Evolutionary conservation across 2,329 filamentous ascomycete species (phyloP), one percentile per base, ranked within the genome.

Genomic region (Fusarium sp.): DNA sequence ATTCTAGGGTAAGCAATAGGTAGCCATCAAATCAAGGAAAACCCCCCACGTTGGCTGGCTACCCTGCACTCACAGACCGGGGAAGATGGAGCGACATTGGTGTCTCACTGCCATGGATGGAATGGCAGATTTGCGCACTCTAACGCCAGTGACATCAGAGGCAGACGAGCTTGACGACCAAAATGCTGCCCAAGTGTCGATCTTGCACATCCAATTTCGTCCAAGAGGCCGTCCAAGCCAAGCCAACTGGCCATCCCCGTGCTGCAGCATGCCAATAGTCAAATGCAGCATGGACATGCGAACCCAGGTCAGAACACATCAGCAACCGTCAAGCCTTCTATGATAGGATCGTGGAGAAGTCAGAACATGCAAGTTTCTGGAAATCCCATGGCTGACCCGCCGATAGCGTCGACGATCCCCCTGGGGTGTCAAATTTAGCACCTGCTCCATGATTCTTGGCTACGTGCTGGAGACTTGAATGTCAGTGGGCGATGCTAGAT

Each of bases 381-480:
- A 68, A 67, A 73, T 68, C 45, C 68, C 67, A 76, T 77, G 56
- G 20, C 59, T 63, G 66, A 62, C 72, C 74, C 64, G 66, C 70
- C 59, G 54, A 65, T 75, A 66, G 66, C 67, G 41, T 68, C 41
- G 66, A 62, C 59, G 74, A 75, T 68, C 64, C 67, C 68, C 63
- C 70, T 68, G 67, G 58, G 69, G 70, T 76, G 77, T 78, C 74
- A 77, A 78, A 73, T 77, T 78, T 79, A 78, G 77, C 69, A 76
- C 67, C 52, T 54, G 52, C 65, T 64, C 69, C 68, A 66, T 57
- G 48, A 37, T n/a, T 60, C 67, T 72, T 67, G 66, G 64, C 56
- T 66, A 41, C 9, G 39, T 41, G 69, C 62, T 70, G 66, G 59
- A 68, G 34, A 37, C 56, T 34, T 27, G 34, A 57, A 56, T 41